phyloP scores from a whole-genome alignment of 768 basidiomycete genomes.

The Suillus cothurnatus region DNA sequence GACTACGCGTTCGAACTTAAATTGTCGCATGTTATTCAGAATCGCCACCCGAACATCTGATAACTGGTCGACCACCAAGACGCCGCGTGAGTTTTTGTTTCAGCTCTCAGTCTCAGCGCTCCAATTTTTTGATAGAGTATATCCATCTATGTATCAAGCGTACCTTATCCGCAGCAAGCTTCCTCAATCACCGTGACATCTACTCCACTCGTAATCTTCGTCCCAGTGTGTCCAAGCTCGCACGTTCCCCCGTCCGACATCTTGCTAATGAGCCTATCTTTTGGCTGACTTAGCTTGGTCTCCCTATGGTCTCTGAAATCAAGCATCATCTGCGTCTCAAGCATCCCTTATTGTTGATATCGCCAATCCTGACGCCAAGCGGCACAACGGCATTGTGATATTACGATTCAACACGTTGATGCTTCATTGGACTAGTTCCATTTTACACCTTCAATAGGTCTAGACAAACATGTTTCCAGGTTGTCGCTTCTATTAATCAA shows the following conservation, averaged over 20 bases:
- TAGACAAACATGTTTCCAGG: neutral
- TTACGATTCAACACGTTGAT: neutral
- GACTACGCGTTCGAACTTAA: neutral
- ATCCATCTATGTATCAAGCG: neutral
- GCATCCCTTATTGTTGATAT: neutral
- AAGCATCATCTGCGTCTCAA: neutral
- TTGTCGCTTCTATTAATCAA: neutral
- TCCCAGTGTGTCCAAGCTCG: conserved; percentile 35
- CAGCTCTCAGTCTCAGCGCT: neutral
- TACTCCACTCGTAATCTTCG: conserved; percentile 27
- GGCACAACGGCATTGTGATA: neutral
- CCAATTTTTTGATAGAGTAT: neutral
- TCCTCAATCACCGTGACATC: conserved; percentile 10
- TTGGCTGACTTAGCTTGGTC: conserved; percentile 62
- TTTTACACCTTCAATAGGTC: neutral
- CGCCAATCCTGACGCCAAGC: neutral
- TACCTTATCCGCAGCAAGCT: neutral
- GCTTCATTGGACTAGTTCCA: neutral
- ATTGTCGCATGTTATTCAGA: neutral
- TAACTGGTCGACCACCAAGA: neutral
- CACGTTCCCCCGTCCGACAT: conserved; percentile 36
- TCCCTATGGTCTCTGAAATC: conserved; percentile 50
- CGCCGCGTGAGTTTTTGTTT: neutral
- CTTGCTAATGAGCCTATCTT: conserved; percentile 64
- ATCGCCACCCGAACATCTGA: neutral